phyloP scores from a whole-genome alignment of 305 asterid genomes.

The Fraxinus paxiana region DNA sequence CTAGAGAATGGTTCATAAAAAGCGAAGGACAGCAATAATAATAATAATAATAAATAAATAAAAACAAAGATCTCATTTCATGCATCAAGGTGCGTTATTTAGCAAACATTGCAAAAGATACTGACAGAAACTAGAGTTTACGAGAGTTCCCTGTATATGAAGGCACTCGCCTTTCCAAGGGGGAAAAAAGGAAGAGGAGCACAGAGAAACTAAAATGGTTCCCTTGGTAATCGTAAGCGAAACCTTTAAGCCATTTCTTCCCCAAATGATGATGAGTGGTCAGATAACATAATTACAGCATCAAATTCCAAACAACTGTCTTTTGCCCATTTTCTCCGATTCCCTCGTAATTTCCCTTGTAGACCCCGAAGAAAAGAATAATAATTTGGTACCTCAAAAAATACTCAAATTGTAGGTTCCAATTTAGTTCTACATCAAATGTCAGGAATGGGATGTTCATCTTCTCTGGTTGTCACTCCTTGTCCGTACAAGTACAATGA shows the following conservation, averaged over 20 bases:
- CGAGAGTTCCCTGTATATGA: background rate
- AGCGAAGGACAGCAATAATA: background rate
- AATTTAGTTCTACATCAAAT: background rate
- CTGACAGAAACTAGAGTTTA: background rate
- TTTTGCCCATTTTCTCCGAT: background rate
- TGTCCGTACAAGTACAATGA: background rate
- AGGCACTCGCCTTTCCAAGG: background rate
- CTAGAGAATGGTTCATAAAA: background rate
- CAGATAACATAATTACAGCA: background rate
- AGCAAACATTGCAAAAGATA: background rate
- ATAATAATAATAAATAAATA: background rate
- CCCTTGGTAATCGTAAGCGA: background rate
- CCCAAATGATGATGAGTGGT: background rate
- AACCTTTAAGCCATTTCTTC: background rate
- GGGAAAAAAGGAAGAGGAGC: background rate
- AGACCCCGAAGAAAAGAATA: background rate
- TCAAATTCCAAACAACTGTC: background rate
- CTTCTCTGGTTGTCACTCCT: background rate
- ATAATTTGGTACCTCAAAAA: background rate
- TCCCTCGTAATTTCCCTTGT: background rate
- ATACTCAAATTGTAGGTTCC: background rate
- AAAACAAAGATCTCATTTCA: background rate
- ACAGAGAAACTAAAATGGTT: background rate
- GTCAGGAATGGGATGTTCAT: background rate
- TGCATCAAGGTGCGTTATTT: background rate